Base-by-base conservation (phyloP, 2,329 filamentous ascomycete species). In the Claviceps africana region DNA sequence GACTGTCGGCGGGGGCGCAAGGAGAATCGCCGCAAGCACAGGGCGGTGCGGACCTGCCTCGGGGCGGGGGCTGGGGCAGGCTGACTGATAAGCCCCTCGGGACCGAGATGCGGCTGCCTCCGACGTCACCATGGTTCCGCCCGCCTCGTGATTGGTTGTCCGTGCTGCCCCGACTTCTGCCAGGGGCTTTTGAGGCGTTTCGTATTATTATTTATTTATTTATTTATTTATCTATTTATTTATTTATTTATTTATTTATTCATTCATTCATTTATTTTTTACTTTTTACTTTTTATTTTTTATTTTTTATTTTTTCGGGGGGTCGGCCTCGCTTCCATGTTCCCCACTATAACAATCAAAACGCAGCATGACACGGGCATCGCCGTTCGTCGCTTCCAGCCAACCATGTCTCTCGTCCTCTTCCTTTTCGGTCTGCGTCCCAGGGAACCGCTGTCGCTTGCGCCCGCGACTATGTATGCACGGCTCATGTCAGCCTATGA, bases 91-190 rank as follows among this genome's bases (percentile, higher is more conserved):
- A 25, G 40, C 59, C 57, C 57, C 58, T 11, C 7, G 31, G 31
- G 10, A 3, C 7, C 33, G 48, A 37, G 50, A 51, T 55, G 43
- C 45, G 55, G 55, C 48, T 19, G 43, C 28, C 25, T 56, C 67
- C 65, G 62, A 67, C 64, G 64, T 67, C 64, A 67, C 49, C 33
- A 53, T 57, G 55, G 60, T 40, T 51, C 54, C 49, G 48, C 33
- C 52, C 33, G 15, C 51, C 54, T 54, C 51, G 52, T 47, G 52
- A 39, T n/a, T 28, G 40, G 45, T 40, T 19, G 28, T 13, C 31
- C 10, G 25, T 30, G 17, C 15, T 17, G 25, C 25, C 6, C n/a
- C 13, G 21, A 46, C n/a, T 33, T n/a, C 44, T 46, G 28, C 15
- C 25, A 46, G 44, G 44, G 44, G 28, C 25, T 22, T 4, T 11